Evolutionary conservation across 495 filamentous ascomycete genomes (phyloP).

Genomic region (Talaromyces trachyspermus): DNA sequence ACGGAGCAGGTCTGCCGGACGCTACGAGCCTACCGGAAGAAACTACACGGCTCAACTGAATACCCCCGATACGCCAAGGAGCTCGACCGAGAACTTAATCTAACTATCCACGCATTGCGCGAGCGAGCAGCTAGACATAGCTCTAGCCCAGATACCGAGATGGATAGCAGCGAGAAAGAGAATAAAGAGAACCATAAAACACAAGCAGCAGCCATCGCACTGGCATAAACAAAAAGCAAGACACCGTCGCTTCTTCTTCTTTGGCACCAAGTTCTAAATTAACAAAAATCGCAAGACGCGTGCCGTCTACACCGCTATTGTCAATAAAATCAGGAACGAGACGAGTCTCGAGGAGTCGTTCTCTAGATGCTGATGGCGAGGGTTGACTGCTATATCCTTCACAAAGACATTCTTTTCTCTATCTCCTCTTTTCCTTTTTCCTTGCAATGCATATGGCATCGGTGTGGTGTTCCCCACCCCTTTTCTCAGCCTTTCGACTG

Average conservation of each 20-base stretch:
- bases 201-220: not conserved
- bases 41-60: constrained; percentile 58
- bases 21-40: constrained; percentile 76
- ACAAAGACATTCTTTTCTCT: not conserved
- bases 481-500: too few species aligned
- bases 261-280: constrained; percentile 10
- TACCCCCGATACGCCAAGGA: constrained; percentile 60
- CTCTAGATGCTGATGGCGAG: constrained; percentile 23
- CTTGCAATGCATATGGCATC: too few species aligned
- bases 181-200: constrained; percentile 18
- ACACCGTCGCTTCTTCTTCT: not conserved
- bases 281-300: constrained; percentile 21
- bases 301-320: constrained; percentile 32
- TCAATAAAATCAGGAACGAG: constrained; percentile 19
- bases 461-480: too few species aligned
- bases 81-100: constrained; percentile 69
- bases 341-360: constrained; percentile 23
- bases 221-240: not conserved
- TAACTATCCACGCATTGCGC: constrained; percentile 64
- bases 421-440: not conserved
- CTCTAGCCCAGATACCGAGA: constrained; percentile 27
- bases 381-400: constrained; percentile 10
- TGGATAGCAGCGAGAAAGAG: constrained; percentile 40
- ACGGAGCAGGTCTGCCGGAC: constrained; percentile 76
- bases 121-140: constrained; percentile 28